phyloP scores from a whole-genome alignment of 2,329 filamentous ascomycete species.

The Apiospora hydei region DNA sequence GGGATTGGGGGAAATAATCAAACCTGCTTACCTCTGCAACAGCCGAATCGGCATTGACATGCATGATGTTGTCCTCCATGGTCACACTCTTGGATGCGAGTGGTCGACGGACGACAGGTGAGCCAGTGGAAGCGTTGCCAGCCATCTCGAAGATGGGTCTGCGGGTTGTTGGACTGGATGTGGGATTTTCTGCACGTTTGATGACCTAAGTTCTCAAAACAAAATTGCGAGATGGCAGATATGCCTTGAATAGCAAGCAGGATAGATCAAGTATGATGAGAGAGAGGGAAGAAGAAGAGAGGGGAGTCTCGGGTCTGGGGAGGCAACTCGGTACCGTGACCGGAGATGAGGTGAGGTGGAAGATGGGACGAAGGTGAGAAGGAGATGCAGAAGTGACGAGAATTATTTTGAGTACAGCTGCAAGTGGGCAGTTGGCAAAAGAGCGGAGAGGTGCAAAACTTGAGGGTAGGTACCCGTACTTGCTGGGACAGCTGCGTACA shows the following conservation, averaged over 20 bases:
- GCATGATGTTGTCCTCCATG: slow-evolving; percentile 47
- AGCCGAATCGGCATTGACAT: slow-evolving; percentile 46
- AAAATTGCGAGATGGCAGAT: slow-evolving; percentile 38
- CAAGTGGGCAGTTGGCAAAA: not conserved
- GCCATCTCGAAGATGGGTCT: slow-evolving; percentile 46
- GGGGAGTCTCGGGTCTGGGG: slow-evolving; percentile 9
- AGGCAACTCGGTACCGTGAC: slow-evolving; percentile 1
- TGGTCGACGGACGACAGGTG: slow-evolving; percentile 48
- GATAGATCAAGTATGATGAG: slow-evolving; percentile 38
- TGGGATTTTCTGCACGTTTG: slow-evolving; percentile 26
- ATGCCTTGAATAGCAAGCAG: slow-evolving; percentile 40
- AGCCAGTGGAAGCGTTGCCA: slow-evolving; percentile 48
- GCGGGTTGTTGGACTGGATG: slow-evolving; percentile 25
- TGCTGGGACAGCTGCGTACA: not conserved
- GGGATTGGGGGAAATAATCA: not conserved
- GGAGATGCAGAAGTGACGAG: slow-evolving; percentile 6
- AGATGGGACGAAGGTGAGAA: slow-evolving; percentile 11
- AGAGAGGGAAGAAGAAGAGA: slow-evolving; percentile 31
- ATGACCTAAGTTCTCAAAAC: slow-evolving; percentile 36
- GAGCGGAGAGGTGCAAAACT: not conserved
- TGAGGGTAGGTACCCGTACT: slow-evolving; percentile 1
- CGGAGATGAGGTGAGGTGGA: slow-evolving; percentile 18
- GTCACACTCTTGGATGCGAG: slow-evolving; percentile 41
- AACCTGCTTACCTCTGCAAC: slow-evolving; percentile 39
- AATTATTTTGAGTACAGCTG: slow-evolving; percentile 10